Conservation (phyloP, 352 stramenopile species). For the Hyphochytrium catenoides region DNA sequence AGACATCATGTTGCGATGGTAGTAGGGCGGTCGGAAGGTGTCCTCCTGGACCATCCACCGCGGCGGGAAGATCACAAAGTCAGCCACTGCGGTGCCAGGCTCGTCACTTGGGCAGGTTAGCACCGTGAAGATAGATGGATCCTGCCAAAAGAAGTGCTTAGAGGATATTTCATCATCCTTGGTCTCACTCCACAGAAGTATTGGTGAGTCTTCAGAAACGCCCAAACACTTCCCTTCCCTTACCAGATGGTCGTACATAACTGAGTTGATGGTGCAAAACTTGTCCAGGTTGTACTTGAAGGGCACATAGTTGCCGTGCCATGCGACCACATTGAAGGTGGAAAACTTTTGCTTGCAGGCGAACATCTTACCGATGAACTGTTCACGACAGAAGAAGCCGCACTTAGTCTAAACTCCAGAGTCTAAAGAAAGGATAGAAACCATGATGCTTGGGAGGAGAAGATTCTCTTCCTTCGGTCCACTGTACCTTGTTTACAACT, state of each 20-base stretch:
- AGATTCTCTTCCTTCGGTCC: constrained; percentile 13
- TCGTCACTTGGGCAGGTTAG: constrained; percentile 81
- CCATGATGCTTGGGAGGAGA: too few species aligned
- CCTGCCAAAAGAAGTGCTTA: constrained; percentile 8
- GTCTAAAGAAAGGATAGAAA: too few species aligned
- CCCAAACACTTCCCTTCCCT: too few species aligned
- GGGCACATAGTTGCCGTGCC: constrained; percentile 90
- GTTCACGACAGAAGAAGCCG: too few species aligned
- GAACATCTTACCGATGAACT: constrained; percentile 74
- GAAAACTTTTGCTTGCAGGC: constrained; percentile 48
- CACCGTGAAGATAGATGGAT: constrained; percentile 91
- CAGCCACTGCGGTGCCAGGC: constrained; percentile 70
- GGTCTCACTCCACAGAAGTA: too few species aligned
- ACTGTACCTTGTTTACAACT: constrained; percentile 30
- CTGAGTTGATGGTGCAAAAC: constrained; percentile 85
- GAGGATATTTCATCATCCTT: not conserved
- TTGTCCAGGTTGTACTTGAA: constrained; percentile 91
- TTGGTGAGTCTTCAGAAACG: too few species aligned
- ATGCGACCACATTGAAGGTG: constrained; percentile 92
- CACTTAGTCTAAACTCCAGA: too few species aligned
- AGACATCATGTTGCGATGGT: constrained; percentile 89
- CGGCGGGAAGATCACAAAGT: constrained; percentile 94
- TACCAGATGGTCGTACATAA: constrained; percentile 84
- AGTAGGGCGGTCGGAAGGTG: constrained; percentile 76
- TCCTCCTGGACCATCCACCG: constrained; percentile 84